A percentile compares a stretch with the other conserved stretches of the same genome.
Evolutionary conservation across 306 rosid genomes (phyloP).

Genomic region (Myrica gale): DNA sequence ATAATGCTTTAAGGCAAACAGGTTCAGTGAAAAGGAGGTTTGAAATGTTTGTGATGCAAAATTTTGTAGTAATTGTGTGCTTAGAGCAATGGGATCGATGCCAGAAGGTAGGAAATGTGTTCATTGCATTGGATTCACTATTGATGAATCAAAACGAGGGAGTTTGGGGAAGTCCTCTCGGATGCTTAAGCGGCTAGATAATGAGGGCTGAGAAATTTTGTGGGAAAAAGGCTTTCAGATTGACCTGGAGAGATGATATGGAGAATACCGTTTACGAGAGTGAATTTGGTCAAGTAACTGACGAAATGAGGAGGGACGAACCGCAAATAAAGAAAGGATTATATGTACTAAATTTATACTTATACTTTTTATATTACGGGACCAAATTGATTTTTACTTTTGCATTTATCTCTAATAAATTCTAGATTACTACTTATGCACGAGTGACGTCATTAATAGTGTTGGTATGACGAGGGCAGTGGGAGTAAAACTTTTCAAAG

Average conservation of each 20-base stretch:
- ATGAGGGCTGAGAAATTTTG: conserved; percentile 85
- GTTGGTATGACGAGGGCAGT: not conserved
- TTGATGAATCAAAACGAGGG: conserved; percentile 71
- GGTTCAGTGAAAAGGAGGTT: conserved; percentile 85
- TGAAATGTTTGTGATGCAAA: conserved; percentile 94
- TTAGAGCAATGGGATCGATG: conserved; percentile 99
- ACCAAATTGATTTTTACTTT: too few relatives aligned
- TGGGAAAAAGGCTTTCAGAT: too few relatives aligned
- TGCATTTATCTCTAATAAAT: too few relatives aligned
- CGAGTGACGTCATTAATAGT: conserved; percentile 1
- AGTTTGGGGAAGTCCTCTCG: conserved; percentile 87
- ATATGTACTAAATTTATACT: too few relatives aligned
- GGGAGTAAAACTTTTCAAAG: not conserved
- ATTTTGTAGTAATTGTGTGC: conserved; percentile 83
- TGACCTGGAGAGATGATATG: too few relatives aligned
- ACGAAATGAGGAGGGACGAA: too few relatives aligned
- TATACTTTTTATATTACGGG: too few relatives aligned
- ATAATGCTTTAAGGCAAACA: conserved; percentile 79
- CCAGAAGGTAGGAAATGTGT: conserved; percentile 98
- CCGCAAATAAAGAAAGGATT: too few relatives aligned
- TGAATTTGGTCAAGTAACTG: too few relatives aligned
- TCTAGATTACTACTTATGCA: not conserved
- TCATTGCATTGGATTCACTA: conserved; percentile 72
- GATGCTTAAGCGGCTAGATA: conserved; percentile 74
- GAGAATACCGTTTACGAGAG: too few relatives aligned